Base-by-base conservation (phyloP, 2,329 filamentous ascomycete genomes). In the Diaporthe caulivora region DNA sequence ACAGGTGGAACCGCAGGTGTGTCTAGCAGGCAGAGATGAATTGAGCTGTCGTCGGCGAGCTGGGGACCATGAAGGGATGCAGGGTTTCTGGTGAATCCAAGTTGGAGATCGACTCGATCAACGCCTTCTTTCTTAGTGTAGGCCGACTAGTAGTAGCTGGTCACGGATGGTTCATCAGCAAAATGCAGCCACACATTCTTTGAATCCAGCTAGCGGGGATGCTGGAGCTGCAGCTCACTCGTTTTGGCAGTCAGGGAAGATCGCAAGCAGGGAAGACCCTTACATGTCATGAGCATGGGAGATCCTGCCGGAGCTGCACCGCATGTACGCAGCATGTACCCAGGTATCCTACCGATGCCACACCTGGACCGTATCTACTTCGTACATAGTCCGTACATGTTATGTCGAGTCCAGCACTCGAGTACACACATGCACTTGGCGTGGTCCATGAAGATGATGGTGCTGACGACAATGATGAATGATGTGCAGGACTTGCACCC, bases 221-320 rank as follows among this genome's bases (percentile, higher is more conserved):
- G 54, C 65, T 73, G 65, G 53, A 70, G 53, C 72, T 75, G 73
- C 71, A 73, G 71, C 73, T 75, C 65, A 37, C 69, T 67, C 71
- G 44, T 71, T 73, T 60, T 37, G 73, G 73, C 58, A 74, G 37
- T 18, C 71, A 31, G 58, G 42, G 68, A n/a, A 53, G 53, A 72
- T 57, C 64, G 55, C 26, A 21, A 62, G 21, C 71, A 75, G 71
- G 71, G 73, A 51, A 57, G 44, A 75, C 71, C 73, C 73, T 75
- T 75, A 70, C 70, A 54, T n/a, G 34, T 6, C 17, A 0, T 9
- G n/a, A 18, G 58, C 62, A 65, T 65, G 62, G 62, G 31, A 24
- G 47, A 2, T 40, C 37, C 21, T 26, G 21, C 15, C 53, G 62
- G n/a, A 15, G 24, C 24, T 11, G 62, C 29, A 24, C 55, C 11